Evolutionary conservation across 2,329 filamentous ascomycete genomes (phyloP), one percentile per base, ranked within the genome.

Genomic region (Gaeumannomyces tritici): DNA sequence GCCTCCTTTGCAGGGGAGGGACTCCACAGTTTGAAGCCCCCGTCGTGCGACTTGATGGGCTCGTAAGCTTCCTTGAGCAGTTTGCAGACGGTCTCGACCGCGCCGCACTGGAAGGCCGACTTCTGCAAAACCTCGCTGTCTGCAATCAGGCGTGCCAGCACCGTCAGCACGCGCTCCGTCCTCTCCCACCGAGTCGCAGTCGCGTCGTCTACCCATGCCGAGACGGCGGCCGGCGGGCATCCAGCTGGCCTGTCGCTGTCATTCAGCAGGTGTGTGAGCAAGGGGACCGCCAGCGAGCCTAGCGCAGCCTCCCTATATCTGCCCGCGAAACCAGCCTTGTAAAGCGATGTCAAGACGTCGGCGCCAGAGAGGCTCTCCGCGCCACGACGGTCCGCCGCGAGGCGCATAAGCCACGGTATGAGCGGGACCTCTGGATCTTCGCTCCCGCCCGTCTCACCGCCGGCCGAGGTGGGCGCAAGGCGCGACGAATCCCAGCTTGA

Each of bases 91-190:
- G 74, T 73, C 66, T 77, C 77, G 59, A 82, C 74, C 1, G 77
- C 80, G 29, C 77, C 74, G 63, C 79, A 80, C 64, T 97, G 90
- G 56, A 88, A 88, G 0, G 92, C 91, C 51, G 91, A 87, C 68
- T 88, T 89, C 73, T 98, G 93, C 61, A 98, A 80, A 63, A 84
- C 82, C 64, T 89, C 85, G 71, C 88, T 91, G 69, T 95, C 90
- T 29, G 86, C 85, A 24, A 96, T 86, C 54, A 98, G 79, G 57
- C 87, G 85, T 21, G 91, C 90, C 62, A 98, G 79, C 13, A 96
- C 83, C 1, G 85, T 82, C 9, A 93, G 90, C 2, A 89, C 86
- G 65, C 85, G 84, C 71, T 93, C 90, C 62, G 86, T 79, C 15
- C 91, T 79, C 11, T 76, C 73, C 68, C 83, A 79, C 27, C 77